Evolutionary conservation across 2,329 filamentous ascomycete genomes (phyloP).

Genomic region (Dryadomyces quercivorus): DNA sequence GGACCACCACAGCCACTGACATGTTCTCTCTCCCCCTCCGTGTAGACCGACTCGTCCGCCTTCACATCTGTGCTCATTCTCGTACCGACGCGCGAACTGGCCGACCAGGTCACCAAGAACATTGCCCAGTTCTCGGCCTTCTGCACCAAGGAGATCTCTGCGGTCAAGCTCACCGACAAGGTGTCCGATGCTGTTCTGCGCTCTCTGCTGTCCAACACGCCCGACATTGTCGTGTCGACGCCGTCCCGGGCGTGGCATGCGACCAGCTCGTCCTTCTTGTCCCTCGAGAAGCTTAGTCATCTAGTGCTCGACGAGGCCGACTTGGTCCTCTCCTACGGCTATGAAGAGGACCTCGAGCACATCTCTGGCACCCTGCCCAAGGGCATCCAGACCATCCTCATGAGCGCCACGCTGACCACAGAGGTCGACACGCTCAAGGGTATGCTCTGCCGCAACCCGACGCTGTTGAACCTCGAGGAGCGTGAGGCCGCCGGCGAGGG

Average conservation of each 20-base stretch:
- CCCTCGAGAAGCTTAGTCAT: slow-evolving; percentile 58
- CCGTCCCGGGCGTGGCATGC: slow-evolving; percentile 74
- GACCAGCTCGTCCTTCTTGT: slow-evolving; percentile 59
- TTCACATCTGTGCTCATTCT: slow-evolving; percentile 71
- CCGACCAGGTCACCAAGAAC: slow-evolving; percentile 75
- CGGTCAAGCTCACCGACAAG: slow-evolving; percentile 81
- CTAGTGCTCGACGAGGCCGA: slow-evolving; percentile 93
- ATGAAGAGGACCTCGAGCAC: slow-evolving; percentile 77
- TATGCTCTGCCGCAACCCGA: slow-evolving; percentile 74
- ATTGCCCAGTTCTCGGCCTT: slow-evolving; percentile 68
- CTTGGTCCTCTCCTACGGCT: slow-evolving; percentile 84
- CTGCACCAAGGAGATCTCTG: slow-evolving; percentile 71
- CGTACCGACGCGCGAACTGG: slow-evolving; percentile 88
- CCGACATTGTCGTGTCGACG: slow-evolving; percentile 84
- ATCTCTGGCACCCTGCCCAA: slow-evolving; percentile 69
- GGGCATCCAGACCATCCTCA: slow-evolving; percentile 80
- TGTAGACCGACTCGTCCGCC: slow-evolving; percentile 34
- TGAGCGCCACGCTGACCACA: slow-evolving; percentile 76
- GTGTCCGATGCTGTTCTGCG: slow-evolving; percentile 81
- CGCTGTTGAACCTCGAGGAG: slow-evolving; percentile 70
- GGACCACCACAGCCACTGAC: neutral
- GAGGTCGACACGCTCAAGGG: slow-evolving; percentile 79
- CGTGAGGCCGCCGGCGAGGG: slow-evolving; percentile 64
- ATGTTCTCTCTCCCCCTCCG: neutral
- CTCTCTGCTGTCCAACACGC: slow-evolving; percentile 71